Evolutionary conservation across 2,329 filamentous ascomycete genomes (phyloP).

Genomic region (Penicillium sp.): DNA sequence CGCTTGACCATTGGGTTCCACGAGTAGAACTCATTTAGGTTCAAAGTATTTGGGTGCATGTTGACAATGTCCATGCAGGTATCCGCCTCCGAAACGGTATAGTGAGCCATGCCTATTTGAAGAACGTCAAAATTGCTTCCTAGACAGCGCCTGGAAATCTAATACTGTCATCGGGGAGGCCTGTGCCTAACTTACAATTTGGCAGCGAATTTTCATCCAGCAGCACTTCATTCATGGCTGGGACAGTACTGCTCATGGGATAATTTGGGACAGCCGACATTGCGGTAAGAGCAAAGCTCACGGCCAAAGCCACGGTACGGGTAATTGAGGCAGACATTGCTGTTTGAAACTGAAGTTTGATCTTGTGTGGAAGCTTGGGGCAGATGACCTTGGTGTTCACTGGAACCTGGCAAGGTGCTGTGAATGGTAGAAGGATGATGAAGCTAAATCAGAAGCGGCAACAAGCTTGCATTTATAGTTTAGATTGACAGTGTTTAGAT

Average conservation of each 20-base stretch:
- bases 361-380: neutral
- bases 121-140: neutral
- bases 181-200: neutral
- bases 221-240: neutral
- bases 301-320: neutral
- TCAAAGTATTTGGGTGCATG: neutral
- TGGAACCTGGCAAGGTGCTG: neutral
- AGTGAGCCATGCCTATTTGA: neutral
- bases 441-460: neutral
- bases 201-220: neutral
- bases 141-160: neutral
- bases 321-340: neutral
- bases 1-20: neutral
- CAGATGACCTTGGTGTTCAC: neutral
- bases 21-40: neutral
- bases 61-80: neutral
- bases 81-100: neutral
- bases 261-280: neutral
- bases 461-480: neutral
- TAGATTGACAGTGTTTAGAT: neutral
- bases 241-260: neutral
- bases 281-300: neutral
- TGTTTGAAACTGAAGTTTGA: neutral
- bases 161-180: neutral
- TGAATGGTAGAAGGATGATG: neutral